phyloP scores from a whole-genome alignment of 225 moss, liverwort and hornwort species.

The Thuidium tamariscinum region DNA sequence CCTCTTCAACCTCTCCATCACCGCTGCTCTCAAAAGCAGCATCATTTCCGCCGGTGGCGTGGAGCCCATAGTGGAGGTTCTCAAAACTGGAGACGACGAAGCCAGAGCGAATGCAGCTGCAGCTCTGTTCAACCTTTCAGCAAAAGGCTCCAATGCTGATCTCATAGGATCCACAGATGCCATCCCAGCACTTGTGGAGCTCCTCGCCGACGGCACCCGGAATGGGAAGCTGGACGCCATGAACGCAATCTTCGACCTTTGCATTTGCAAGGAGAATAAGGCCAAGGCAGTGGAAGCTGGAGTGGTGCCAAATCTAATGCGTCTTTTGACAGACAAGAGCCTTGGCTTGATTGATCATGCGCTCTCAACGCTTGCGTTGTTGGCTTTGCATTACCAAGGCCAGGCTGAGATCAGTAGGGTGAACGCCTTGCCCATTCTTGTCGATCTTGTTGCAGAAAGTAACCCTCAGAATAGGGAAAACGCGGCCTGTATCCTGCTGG shows the following conservation, averaged over 20 bases:
- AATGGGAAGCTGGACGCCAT: conserved; percentile 27
- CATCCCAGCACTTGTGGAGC: conserved; percentile 21
- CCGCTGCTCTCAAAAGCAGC: conserved; percentile 43
- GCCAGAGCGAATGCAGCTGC: conserved; percentile 36
- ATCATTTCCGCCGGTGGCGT: conserved; percentile 63
- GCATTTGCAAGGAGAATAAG: conserved; percentile 24
- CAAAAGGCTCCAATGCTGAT: conserved; percentile 53
- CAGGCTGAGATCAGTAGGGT: conserved; percentile 41
- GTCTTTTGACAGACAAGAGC: conserved; percentile 1
- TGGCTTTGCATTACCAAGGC: conserved; percentile 28
- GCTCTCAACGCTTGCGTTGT: conserved; percentile 13
- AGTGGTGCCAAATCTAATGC: conserved; percentile 2
- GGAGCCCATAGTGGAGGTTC: conserved; percentile 24
- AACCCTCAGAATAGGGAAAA: conserved; percentile 62
- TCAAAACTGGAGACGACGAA: conserved; percentile 23
- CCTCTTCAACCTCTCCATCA: conserved; percentile 69
- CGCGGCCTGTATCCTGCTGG: conserved; percentile 59
- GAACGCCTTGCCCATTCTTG: conserved; percentile 42
- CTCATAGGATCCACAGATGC: conserved; percentile 16
- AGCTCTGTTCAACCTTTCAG: conserved; percentile 20
- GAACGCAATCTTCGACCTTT: conserved; percentile 28
- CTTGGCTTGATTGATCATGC: conserved; percentile 13
- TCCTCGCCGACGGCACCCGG: conserved; percentile 16
- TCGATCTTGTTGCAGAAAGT: conserved; percentile 48
- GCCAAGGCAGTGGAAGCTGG: conserved; percentile 21